A percentile compares a stretch with the other conserved stretches of the same genome.
Evolutionary conservation across 441 rosid genomes (phyloP).

Genomic region (Arabidopsis lyrata): DNA sequence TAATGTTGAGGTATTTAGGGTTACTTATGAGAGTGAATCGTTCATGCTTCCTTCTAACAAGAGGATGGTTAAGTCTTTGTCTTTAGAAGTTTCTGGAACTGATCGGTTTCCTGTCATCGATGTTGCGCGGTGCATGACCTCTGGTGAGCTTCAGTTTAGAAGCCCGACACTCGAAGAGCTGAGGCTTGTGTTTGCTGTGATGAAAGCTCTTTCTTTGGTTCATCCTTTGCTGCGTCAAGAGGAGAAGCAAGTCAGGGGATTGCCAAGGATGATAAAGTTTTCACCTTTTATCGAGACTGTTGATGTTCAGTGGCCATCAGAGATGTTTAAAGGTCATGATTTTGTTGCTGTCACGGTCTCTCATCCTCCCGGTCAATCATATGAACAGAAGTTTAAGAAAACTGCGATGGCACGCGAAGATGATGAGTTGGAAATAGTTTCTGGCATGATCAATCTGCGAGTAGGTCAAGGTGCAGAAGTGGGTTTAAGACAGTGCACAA

Average conservation of each 20-base stretch:
- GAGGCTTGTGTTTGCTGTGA: conserved; percentile 67
- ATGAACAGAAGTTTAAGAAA: conserved; percentile 53
- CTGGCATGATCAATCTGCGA: conserved; percentile 19
- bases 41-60: conserved; percentile 65
- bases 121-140: conserved; percentile 57
- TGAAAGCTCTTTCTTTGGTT: conserved; percentile 67
- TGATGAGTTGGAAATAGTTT: conserved; percentile 27
- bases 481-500: conserved; percentile 30
- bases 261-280: conserved; percentile 54
- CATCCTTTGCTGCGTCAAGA: conserved; percentile 70
- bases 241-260: conserved; percentile 57
- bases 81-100: conserved; percentile 61
- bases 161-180: conserved; percentile 73
- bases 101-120: conserved; percentile 72
- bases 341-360: conserved; percentile 77
- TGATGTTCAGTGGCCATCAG: conserved; percentile 77
- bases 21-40: conserved; percentile 59
- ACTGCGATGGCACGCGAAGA: neutral
- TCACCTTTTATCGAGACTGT: conserved; percentile 77
- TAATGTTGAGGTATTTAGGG: conserved; percentile 68
- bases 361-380: conserved; percentile 67
- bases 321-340: conserved; percentile 59
- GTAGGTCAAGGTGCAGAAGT: conserved; percentile 26
- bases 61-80: conserved; percentile 65
- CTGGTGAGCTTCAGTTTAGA: conserved; percentile 63